phyloP scores from a whole-genome alignment of 2,329 filamentous ascomycete species.

The Myrmaecium sp. region DNA sequence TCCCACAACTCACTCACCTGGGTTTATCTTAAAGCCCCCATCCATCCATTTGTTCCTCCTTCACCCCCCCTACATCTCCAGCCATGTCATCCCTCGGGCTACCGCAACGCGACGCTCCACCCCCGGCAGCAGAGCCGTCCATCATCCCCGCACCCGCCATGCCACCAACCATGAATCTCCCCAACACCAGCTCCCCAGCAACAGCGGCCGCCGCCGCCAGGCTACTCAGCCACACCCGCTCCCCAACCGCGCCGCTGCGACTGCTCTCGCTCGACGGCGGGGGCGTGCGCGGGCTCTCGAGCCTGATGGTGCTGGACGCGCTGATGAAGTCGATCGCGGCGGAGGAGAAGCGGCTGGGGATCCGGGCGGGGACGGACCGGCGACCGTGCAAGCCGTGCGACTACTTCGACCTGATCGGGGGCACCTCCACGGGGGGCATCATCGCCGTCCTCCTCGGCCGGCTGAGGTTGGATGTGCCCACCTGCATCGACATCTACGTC shows the following conservation, averaged over 20 bases:
- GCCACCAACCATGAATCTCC: too few species aligned
- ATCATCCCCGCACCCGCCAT: too few species aligned
- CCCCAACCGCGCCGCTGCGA: constrained; percentile 16
- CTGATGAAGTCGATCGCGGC: constrained; percentile 21
- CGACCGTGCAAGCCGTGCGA: constrained; percentile 19
- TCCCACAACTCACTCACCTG: too few species aligned
- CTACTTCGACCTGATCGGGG: constrained; percentile 24
- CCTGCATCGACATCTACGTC: constrained; percentile 21
- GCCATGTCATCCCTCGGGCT: too few species aligned
- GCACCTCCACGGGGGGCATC: constrained; percentile 23
- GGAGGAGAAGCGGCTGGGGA: constrained; percentile 20
- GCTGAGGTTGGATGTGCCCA: constrained; percentile 18
- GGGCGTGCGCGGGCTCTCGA: constrained; percentile 21
- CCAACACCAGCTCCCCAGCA: too few species aligned
- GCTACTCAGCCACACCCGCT: too few species aligned
- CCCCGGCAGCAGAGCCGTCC: too few species aligned
- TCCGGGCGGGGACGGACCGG: constrained; percentile 12
- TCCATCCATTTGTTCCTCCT: too few species aligned
- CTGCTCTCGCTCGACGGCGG: constrained; percentile 21
- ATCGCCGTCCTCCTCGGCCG: constrained; percentile 24
- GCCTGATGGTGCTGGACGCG: constrained; percentile 21
- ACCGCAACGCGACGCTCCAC: too few species aligned
- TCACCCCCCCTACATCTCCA: too few species aligned
- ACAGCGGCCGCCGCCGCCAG: too few species aligned
- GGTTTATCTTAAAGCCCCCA: too few species aligned